Evolutionary conservation across 305 asterid genomes (phyloP).

Genomic region (Solanum hybrid): DNA sequence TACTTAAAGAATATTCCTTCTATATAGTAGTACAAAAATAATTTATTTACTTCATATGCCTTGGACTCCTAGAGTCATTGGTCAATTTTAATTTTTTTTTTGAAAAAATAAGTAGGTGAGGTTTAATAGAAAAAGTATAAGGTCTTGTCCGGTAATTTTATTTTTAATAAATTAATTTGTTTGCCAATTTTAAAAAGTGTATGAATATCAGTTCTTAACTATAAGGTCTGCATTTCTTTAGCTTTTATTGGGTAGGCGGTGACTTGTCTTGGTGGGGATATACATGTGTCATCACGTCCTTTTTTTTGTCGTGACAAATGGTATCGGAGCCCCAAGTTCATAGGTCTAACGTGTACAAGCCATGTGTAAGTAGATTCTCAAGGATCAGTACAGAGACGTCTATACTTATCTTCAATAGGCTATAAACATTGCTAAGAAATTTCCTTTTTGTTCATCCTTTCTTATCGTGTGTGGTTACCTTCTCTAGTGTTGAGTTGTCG

Average conservation of each 20-base stretch:
- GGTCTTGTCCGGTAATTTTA: not conserved
- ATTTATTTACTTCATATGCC: not conserved
- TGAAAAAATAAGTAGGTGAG: not conserved
- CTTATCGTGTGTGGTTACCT: too few species aligned
- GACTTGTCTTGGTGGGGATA: not conserved
- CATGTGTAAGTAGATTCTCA: not conserved
- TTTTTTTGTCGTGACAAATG: not conserved
- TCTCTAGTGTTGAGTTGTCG: too few species aligned
- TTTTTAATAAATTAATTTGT: too few species aligned
- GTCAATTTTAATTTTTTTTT: not conserved
- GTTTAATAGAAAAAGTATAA: not conserved
- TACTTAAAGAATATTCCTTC: not conserved
- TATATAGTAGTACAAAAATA: not conserved
- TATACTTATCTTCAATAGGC: not conserved
- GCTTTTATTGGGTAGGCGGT: not conserved
- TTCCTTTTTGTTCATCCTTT: not conserved
- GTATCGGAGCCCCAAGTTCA: not conserved
- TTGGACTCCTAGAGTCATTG: not conserved
- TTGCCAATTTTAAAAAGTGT: not conserved
- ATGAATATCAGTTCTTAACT: not conserved
- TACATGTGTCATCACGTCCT: not conserved
- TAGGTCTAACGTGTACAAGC: not conserved
- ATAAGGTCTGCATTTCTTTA: not conserved
- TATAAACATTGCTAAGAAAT: not conserved
- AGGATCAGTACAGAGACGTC: not conserved